A percentile compares a stretch with the other conserved stretches of the same genome.
Evolutionary conservation across 1,284 basidiomycete genomes (phyloP).

Genomic region (Pulveroboletus sp.): DNA sequence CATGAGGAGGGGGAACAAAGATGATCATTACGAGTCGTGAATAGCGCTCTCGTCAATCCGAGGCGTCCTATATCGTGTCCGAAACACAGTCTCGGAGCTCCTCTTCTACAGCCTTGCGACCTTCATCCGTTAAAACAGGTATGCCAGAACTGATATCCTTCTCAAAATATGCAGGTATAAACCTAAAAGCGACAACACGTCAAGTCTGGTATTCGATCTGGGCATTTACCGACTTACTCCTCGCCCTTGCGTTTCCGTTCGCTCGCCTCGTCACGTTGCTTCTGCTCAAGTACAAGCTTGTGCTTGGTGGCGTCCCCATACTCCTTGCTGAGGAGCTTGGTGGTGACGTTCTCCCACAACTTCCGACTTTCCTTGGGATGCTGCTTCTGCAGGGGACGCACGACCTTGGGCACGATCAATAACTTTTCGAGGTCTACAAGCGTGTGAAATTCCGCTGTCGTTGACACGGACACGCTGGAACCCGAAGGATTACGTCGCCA

Average conservation of each 20-base stretch:
- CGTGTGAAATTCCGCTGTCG: conserved; percentile 59
- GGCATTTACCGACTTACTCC: conserved; percentile 56
- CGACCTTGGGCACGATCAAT: conserved; percentile 78
- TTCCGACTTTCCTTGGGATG: conserved; percentile 80
- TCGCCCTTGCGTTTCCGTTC: conserved; percentile 79
- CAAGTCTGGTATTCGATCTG: not conserved
- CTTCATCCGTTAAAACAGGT: conserved; percentile 71
- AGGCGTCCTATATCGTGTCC: conserved; percentile 21
- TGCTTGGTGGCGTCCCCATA: conserved; percentile 86
- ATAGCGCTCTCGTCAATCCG: not conserved
- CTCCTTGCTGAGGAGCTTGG: conserved; percentile 78
- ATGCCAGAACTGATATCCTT: conserved; percentile 72
- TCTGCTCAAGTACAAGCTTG: conserved; percentile 89
- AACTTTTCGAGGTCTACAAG: conserved; percentile 81
- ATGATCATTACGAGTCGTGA: conserved; percentile 15
- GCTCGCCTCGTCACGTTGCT: conserved; percentile 82
- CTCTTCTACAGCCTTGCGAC: conserved; percentile 67
- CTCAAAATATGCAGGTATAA: conserved; percentile 81
- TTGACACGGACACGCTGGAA: conserved; percentile 42
- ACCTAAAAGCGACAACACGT: conserved; percentile 50
- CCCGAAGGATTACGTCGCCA: conserved; percentile 69
- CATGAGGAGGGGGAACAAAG: not conserved
- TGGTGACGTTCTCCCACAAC: conserved; percentile 88
- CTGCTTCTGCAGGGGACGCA: conserved; percentile 82
- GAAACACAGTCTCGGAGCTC: conserved; percentile 48